Evolutionary conservation across 345 rosid species (phyloP).

Genomic region (Eucalyptus regnans): DNA sequence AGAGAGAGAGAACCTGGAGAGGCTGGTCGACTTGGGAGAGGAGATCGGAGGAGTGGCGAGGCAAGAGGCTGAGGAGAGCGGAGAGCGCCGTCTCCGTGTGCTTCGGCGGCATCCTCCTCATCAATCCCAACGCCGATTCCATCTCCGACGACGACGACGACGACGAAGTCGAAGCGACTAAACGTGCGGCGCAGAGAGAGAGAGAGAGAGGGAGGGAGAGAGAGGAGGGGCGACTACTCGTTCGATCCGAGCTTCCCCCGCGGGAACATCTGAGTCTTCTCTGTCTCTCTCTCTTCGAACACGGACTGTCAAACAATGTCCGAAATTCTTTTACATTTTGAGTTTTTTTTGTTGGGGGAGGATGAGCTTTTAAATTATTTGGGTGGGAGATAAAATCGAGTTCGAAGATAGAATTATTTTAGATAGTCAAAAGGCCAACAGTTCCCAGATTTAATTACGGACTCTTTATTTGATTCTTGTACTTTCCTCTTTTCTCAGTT

Average conservation of each 20-base stretch:
- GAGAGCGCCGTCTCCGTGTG: conserved; percentile 88
- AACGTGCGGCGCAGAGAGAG: neutral
- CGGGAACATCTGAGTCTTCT: neutral
- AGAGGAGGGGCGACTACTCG: neutral
- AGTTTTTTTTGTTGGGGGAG: neutral
- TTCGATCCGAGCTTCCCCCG: neutral
- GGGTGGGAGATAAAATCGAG: neutral
- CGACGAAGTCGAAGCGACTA: neutral
- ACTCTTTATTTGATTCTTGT: neutral
- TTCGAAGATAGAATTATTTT: neutral
- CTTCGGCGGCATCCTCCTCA: conserved; percentile 88
- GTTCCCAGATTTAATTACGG: neutral
- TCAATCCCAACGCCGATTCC: conserved; percentile 93
- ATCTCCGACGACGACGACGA: neutral
- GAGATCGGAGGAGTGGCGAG: conserved; percentile 91
- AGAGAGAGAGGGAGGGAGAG: neutral
- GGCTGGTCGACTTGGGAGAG: conserved; percentile 98
- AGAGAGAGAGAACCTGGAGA: conserved; percentile 49
- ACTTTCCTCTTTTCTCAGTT: neutral
- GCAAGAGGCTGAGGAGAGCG: conserved; percentile 84
- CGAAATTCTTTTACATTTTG: neutral
- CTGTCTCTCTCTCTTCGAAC: neutral
- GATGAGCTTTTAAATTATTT: neutral
- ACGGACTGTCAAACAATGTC: neutral
- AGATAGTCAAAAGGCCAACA: neutral